Evolutionary conservation across 495 filamentous ascomycete species (phyloP).

Genomic region (Podospora pseudoanserina): DNA sequence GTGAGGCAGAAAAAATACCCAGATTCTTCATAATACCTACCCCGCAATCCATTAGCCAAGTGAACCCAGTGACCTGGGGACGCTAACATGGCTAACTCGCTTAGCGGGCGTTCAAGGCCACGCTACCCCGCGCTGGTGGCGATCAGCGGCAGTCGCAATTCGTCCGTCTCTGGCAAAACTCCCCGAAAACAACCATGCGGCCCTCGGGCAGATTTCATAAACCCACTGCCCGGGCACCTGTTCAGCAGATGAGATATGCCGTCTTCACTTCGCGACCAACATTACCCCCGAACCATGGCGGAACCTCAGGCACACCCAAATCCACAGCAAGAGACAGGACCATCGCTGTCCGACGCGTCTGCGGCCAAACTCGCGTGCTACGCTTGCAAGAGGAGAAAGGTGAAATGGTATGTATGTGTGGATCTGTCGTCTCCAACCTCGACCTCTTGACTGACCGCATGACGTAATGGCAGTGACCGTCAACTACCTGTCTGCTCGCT

Average conservation of each 20-base stretch:
- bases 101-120: too few species aligned
- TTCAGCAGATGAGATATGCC: background rate
- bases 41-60: background rate
- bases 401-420: slow-evolving; percentile 25
- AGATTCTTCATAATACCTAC: background rate
- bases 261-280: background rate
- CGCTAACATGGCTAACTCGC: background rate
- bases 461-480: slow-evolving; percentile 13
- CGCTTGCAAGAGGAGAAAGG: slow-evolving; percentile 22
- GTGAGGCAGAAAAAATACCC: background rate
- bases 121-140: background rate
- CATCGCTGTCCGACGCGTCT: slow-evolving; percentile 1
- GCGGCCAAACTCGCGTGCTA: slow-evolving; percentile 14
- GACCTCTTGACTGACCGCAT: background rate
- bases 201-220: background rate
- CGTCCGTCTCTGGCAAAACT: background rate
- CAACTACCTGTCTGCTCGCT: slow-evolving; percentile 16
- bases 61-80: background rate
- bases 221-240: background rate
- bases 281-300: background rate
- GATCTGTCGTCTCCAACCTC: background rate
- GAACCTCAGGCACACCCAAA: background rate
- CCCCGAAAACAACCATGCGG: too few species aligned
- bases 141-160: background rate
- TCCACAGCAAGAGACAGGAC: background rate